Percentiles rank a stretch among this genome's conserved stretches.
Evolutionary conservation across 768 basidiomycete species (phyloP).

Genomic region (Mycena latifolia): DNA sequence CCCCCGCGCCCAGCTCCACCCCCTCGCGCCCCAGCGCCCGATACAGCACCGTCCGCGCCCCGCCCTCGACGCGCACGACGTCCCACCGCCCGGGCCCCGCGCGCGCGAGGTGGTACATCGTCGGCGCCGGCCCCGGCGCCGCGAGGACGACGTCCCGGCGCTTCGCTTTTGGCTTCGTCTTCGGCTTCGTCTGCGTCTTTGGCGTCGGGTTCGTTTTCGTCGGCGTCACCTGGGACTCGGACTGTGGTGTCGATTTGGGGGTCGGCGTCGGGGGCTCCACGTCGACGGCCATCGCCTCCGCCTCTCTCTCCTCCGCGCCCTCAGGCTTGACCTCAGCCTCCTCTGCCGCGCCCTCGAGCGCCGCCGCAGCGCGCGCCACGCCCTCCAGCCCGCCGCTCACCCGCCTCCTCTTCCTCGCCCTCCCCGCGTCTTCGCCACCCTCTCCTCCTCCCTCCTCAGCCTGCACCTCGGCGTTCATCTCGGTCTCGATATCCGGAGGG

Average conservation of each 20-base stretch:
- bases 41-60: conserved; percentile 3
- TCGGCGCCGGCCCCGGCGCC: conserved; percentile 13
- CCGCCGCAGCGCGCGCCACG: too few relatives aligned
- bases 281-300: not conserved
- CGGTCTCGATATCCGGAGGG: not conserved
- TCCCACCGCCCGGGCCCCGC: conserved; percentile 10
- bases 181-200: not conserved
- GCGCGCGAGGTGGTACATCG: conserved; percentile 10
- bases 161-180: conserved; percentile 1
- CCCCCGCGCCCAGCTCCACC: conserved; percentile 23
- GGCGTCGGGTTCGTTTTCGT: not conserved
- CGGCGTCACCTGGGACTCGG: too few relatives aligned
- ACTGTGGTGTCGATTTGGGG: too few relatives aligned
- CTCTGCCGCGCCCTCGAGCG: not conserved
- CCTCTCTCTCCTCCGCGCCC: not conserved
- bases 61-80: not conserved
- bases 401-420: not conserved
- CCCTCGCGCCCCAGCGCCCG: conserved; percentile 10
- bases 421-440: not conserved
- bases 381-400: not conserved
- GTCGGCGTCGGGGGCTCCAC: too few relatives aligned
- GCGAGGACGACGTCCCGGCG: conserved; percentile 22
- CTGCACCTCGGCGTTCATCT: not conserved
- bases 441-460: not conserved
- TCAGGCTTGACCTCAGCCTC: not conserved